A percentile compares a stretch with the other conserved stretches of the same genome.
Evolutionary conservation across 495 filamentous ascomycete species (phyloP).

Genomic region (Trichoderma virens): DNA sequence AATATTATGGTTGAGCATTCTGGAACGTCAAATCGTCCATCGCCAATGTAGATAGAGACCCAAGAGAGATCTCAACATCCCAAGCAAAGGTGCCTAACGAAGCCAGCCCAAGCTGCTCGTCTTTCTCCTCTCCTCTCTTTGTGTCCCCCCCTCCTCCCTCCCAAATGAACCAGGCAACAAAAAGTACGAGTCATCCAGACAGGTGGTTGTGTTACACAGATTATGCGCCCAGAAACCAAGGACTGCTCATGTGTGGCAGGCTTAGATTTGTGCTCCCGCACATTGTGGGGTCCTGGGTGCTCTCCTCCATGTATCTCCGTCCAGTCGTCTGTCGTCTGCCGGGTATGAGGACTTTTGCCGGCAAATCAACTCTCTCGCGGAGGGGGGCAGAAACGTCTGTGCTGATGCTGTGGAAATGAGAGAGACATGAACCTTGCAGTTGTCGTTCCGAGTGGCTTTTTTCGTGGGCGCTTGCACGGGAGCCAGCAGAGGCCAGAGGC

Average conservation of each 20-base stretch:
- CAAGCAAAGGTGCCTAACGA: neutral
- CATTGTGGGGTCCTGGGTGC: neutral
- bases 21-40: too few relatives aligned
- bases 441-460: neutral
- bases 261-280: neutral
- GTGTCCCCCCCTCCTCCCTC: too few relatives aligned
- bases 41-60: too few relatives aligned
- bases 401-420: neutral
- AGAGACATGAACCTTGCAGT: neutral
- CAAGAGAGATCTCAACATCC: neutral
- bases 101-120: neutral
- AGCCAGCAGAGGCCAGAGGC: too few relatives aligned
- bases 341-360: neutral
- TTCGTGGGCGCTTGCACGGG: neutral
- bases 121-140: neutral
- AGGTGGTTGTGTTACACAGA: neutral
- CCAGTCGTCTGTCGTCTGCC: neutral
- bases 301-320: neutral
- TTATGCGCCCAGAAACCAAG: neutral
- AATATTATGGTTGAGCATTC: too few relatives aligned
- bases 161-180: neutral
- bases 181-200: neutral
- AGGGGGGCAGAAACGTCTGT: neutral
- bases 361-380: neutral
- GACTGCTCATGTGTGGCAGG: neutral